Conservation (phyloP, 2,329 filamentous ascomycete species). For the Cercospora brassicicola region DNA sequence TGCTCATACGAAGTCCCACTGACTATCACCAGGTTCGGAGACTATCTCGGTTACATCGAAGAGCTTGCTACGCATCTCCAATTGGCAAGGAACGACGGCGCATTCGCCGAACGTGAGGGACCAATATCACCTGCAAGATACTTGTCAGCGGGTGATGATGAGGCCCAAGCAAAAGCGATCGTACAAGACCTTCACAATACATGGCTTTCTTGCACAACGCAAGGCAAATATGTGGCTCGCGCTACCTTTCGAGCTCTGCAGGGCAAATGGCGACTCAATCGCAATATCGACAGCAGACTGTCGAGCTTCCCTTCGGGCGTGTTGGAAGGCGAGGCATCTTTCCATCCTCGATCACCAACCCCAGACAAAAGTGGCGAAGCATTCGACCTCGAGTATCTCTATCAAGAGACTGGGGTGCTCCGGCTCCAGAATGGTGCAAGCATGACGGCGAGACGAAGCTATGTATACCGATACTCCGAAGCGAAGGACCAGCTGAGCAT, state of each 20-base stretch:
- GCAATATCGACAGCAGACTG: conserved; percentile 32
- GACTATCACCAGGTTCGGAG: conserved; percentile 58
- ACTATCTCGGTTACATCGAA: conserved; percentile 75
- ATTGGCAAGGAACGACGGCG: conserved; percentile 48
- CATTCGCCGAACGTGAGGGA: conserved; percentile 52
- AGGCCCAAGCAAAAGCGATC: conserved; percentile 46
- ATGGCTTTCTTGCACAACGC: conserved; percentile 29
- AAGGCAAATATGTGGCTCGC: conserved; percentile 33
- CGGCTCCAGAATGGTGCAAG: conserved; percentile 28
- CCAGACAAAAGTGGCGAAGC: conserved; percentile 21
- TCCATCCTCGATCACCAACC: conserved; percentile 35
- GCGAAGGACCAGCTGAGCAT: conserved; percentile 61
- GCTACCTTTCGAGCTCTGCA: conserved; percentile 38
- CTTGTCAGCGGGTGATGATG: conserved; percentile 34
- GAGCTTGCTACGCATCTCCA: conserved; percentile 63
- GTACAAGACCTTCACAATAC: conserved; percentile 48
- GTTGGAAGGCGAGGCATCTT: conserved; percentile 33
- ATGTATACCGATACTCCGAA: conserved; percentile 71
- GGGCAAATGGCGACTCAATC: conserved; percentile 35
- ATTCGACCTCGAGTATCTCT: conserved; percentile 39
- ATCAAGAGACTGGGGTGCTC: conserved; percentile 35
- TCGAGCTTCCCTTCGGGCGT: conserved; percentile 32
- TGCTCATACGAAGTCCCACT: neutral
- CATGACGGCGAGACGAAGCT: conserved; percentile 64
- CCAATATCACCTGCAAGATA: conserved; percentile 43